These are phyloP conservation scores for Rhododendron mucronatum DNA, from an alignment of 148 eudicot genomes.

Conservation along the genomic window DNA sequence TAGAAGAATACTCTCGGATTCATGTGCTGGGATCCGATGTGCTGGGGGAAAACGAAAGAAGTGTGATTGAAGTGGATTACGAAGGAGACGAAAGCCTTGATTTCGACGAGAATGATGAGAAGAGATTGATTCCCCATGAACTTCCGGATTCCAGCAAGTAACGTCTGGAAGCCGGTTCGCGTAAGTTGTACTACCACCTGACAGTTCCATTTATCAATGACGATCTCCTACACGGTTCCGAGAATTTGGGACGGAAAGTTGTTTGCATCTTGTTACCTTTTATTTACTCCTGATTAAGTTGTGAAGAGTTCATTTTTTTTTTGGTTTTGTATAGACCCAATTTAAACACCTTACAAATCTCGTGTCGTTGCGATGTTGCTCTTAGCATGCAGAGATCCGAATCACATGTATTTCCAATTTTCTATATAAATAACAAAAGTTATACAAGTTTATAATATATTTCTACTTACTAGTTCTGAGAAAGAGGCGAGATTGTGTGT, in stretches of 20 bases:
- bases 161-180: neutral
- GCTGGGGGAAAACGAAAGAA: slow-evolving; percentile 10
- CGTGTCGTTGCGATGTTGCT: neutral
- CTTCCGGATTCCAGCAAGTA: neutral
- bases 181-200: neutral
- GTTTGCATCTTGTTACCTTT: neutral
- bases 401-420: too few species aligned
- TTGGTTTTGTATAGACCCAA: neutral
- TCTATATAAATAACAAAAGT: too few species aligned
- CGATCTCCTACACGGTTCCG: neutral
- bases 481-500: too few species aligned
- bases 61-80: slow-evolving; percentile 23
- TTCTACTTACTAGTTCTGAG: too few species aligned
- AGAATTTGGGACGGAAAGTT: neutral
- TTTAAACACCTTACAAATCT: neutral
- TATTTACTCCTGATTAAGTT: neutral
- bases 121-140: slow-evolving; percentile 22
- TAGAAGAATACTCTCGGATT: slow-evolving; percentile 17
- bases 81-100: slow-evolving; percentile 22
- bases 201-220: neutral
- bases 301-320: neutral
- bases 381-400: too few species aligned
- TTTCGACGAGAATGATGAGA: slow-evolving; percentile 36
- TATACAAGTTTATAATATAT: too few species aligned
- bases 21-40: slow-evolving; percentile 11